Conservation (phyloP, 257 asterid genomes). For the Ophiorrhiza pumila region DNA sequence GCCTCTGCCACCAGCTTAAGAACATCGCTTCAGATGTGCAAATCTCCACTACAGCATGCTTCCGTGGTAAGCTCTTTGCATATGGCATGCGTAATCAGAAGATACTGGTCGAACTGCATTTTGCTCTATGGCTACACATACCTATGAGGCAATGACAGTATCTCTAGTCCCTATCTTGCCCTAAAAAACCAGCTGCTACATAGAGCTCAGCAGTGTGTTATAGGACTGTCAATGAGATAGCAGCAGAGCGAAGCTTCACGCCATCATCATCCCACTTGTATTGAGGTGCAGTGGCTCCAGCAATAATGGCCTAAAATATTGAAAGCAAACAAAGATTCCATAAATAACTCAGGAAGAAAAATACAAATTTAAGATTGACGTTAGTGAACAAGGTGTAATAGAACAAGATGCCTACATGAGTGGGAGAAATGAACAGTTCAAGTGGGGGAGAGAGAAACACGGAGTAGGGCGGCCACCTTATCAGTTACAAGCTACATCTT, state of each 20-base stretch:
- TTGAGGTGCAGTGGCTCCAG: slow-evolving; percentile 85
- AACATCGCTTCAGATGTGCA: not conserved
- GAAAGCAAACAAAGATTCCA: not conserved
- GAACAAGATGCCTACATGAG: not conserved
- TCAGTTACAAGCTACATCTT: not conserved
- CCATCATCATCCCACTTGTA: slow-evolving; percentile 71
- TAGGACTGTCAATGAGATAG: slow-evolving; percentile 62
- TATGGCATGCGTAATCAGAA: not conserved
- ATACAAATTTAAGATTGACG: not conserved
- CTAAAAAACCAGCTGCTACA: not conserved
- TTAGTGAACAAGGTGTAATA: not conserved
- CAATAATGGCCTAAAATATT: slow-evolving; percentile 56
- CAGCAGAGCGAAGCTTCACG: slow-evolving; percentile 83
- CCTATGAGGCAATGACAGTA: not conserved
- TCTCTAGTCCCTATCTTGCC: not conserved
- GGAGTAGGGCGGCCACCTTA: not conserved
- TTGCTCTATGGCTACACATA: not conserved
- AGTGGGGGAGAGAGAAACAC: not conserved
- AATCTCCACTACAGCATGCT: not conserved
- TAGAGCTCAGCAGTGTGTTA: not conserved
- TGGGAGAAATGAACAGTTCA: not conserved
- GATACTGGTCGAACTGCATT: not conserved
- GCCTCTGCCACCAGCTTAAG: not conserved
- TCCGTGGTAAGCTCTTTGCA: not conserved
- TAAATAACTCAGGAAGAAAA: not conserved